Percentiles rank a stretch among this genome's conserved stretches.
Evolutionary conservation across 352 stramenopile species (phyloP).

Genomic region (Pythium coloratum): DNA sequence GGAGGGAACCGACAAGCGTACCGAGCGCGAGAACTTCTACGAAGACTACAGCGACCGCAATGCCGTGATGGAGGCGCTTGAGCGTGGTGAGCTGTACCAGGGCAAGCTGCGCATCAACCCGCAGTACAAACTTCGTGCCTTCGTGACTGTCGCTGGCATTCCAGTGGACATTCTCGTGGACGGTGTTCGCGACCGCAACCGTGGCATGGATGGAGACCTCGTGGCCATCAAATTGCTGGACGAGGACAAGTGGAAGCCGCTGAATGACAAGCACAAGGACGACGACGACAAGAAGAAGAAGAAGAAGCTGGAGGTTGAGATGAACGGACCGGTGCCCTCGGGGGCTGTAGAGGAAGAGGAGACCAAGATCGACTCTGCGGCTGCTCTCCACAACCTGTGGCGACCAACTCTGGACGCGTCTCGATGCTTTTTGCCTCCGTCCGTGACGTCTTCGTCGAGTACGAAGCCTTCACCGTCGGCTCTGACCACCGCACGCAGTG

Average conservation of each 20-base stretch:
- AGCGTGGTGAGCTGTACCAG: conserved; percentile 36
- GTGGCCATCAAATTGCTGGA: conserved; percentile 63
- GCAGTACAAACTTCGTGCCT: conserved; percentile 72
- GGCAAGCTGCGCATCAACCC: conserved; percentile 79
- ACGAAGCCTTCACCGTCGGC: background rate
- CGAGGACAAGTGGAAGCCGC: conserved; percentile 55
- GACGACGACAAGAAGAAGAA: conserved; percentile 26
- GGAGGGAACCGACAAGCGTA: background rate
- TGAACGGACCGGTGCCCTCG: conserved; percentile 11
- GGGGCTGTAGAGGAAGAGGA: background rate
- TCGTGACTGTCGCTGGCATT: conserved; percentile 75
- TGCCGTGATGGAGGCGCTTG: conserved; percentile 24
- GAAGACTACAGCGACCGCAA: conserved; percentile 20
- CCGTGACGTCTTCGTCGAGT: background rate
- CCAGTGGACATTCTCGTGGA: conserved; percentile 74
- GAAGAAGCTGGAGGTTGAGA: conserved; percentile 11
- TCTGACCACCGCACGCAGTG: background rate
- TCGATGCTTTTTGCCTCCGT: conserved; percentile 19
- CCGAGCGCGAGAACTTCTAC: conserved; percentile 14
- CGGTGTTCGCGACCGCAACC: conserved; percentile 69
- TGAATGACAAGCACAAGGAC: conserved; percentile 27
- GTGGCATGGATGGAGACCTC: conserved; percentile 78
- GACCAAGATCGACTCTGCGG: background rate
- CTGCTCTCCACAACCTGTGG: conserved; percentile 23
- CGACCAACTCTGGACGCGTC: conserved; percentile 21